A percentile compares a stretch with the other conserved stretches of the same genome.
Conservation (phyloP, 2,329 filamentous ascomycete genomes). For the Epichloe bromicola region DNA sequence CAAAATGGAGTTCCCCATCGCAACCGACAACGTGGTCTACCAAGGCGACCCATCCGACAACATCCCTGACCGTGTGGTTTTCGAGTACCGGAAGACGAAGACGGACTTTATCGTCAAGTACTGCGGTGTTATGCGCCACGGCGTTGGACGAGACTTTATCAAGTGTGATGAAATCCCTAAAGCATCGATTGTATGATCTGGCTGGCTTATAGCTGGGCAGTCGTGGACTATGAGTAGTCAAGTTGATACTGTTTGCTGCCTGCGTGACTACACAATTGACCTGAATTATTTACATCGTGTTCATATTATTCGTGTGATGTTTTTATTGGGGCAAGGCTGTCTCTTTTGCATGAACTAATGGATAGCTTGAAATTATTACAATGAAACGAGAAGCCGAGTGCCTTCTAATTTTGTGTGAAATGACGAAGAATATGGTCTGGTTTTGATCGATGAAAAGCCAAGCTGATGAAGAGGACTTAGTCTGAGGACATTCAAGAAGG, state of each 20-base stretch:
- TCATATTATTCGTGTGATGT: no score
- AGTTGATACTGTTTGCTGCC: neutral
- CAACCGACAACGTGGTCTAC: neutral
- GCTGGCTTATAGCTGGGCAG: neutral
- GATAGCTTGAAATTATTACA: no score
- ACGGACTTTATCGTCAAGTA: neutral
- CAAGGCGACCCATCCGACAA: neutral
- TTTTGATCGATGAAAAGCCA: no score
- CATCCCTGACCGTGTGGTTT: conserved; percentile 1
- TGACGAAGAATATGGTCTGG: no score
- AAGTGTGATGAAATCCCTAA: neutral
- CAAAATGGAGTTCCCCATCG: conserved; percentile 1
- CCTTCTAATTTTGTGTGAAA: no score
- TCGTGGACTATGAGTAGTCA: neutral
- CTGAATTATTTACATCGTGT: no score
- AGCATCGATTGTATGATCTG: neutral
- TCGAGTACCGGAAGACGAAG: neutral
- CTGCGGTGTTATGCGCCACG: conserved; percentile 2
- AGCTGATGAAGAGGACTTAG: no score
- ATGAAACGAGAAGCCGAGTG: no score
- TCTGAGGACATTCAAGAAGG: no score
- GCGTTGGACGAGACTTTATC: neutral
- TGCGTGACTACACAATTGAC: neutral
- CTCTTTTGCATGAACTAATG: no score
- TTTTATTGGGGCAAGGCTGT: no score